Conservation (phyloP, 352 stramenopile genomes). For the Globisporangium viniferum region DNA sequence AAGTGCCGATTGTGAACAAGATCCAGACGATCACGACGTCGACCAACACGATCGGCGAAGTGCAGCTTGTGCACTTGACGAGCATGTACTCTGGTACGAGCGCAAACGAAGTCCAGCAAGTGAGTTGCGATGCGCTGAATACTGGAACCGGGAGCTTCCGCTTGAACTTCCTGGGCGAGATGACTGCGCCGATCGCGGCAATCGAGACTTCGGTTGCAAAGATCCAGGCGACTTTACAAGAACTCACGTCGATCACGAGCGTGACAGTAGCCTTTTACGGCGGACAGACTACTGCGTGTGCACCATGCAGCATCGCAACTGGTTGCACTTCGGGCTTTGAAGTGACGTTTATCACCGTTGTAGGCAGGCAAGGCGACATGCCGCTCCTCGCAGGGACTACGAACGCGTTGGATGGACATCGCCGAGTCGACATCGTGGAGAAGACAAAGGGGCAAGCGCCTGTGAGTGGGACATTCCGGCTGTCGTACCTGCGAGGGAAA, state of each 20-base stretch:
- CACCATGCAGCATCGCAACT: constrained; percentile 42
- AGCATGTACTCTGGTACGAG: constrained; percentile 60
- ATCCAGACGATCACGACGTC: constrained; percentile 74
- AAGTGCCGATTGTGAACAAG: constrained; percentile 65
- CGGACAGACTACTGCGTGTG: constrained; percentile 60
- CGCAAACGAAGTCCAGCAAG: constrained; percentile 82
- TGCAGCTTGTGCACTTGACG: constrained; percentile 89
- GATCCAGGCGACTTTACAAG: constrained; percentile 88
- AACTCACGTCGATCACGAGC: constrained; percentile 82
- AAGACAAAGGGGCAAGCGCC: constrained; percentile 78
- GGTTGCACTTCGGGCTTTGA: constrained; percentile 74
- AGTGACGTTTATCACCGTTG: constrained; percentile 87
- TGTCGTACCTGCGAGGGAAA: constrained; percentile 81
- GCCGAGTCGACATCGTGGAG: constrained; percentile 83
- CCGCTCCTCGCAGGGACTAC: constrained; percentile 83
- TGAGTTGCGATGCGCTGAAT: constrained; percentile 90
- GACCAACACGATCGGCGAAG: constrained; percentile 64
- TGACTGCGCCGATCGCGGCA: constrained; percentile 81
- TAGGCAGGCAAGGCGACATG: constrained; percentile 81
- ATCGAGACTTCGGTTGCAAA: constrained; percentile 64
- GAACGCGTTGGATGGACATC: constrained; percentile 86
- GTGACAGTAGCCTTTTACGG: constrained; percentile 80
- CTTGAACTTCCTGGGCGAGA: constrained; percentile 83
- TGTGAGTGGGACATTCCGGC: constrained; percentile 88
- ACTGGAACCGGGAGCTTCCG: constrained; percentile 76